Evolutionary conservation across 768 basidiomycete species (phyloP).

Genomic region (Mycena alexandri): DNA sequence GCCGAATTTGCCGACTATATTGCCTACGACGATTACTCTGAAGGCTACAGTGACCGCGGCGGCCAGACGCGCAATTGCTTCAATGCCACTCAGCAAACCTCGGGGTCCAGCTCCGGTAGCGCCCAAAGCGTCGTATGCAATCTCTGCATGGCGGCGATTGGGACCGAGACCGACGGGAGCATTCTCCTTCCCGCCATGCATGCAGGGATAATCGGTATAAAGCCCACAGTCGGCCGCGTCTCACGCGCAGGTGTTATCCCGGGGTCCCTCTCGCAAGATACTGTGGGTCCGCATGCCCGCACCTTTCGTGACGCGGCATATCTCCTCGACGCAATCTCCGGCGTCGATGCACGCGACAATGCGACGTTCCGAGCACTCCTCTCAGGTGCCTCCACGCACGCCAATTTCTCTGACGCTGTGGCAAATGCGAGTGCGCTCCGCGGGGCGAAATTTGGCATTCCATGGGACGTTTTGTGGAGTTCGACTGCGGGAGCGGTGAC

Average conservation of each 20-base stretch:
- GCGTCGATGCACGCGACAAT: constrained; percentile 16
- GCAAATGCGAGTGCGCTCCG: background rate
- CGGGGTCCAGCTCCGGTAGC: constrained; percentile 20
- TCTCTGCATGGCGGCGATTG: constrained; percentile 21
- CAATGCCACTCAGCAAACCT: constrained; percentile 24
- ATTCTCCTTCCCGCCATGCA: constrained; percentile 20
- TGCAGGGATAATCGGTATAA: constrained; percentile 72
- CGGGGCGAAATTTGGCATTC: constrained; percentile 15
- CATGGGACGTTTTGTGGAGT: constrained; percentile 23
- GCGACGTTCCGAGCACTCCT: constrained; percentile 16
- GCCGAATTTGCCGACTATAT: constrained; percentile 24
- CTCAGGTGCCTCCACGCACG: constrained; percentile 12
- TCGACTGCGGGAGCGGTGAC: constrained; percentile 19
- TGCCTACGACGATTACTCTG: constrained; percentile 20
- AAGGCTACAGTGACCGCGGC: constrained; percentile 27
- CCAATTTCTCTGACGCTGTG: constrained; percentile 9
- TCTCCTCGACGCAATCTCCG: constrained; percentile 24
- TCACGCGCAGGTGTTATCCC: constrained; percentile 72
- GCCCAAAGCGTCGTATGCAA: constrained; percentile 23
- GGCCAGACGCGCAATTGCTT: constrained; percentile 25
- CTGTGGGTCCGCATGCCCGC: constrained; percentile 53
- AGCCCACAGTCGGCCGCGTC: constrained; percentile 70
- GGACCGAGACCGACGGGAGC: constrained; percentile 27
- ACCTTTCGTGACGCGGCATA: constrained; percentile 20
- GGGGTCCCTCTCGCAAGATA: constrained; percentile 68